Evolutionary conservation across 805 yeast genomes (phyloP), one percentile per base, ranked within the genome.

Genomic region (Kluyveromyces lactis): DNA sequence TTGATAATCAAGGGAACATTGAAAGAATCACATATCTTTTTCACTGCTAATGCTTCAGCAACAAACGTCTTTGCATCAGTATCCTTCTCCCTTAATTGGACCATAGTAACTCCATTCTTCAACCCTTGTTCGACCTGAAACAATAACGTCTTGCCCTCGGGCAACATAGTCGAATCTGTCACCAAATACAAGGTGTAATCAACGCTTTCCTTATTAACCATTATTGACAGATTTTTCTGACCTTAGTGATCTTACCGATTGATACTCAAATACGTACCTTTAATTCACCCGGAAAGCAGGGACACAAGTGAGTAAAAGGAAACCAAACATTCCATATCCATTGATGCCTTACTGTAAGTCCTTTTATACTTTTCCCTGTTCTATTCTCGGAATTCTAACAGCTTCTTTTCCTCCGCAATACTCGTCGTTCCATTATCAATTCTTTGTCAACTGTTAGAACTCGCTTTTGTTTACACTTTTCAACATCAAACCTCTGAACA

Each of bases 31-130:
- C 95, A 85, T 34, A 87, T 47, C 37, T 66, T 63, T 46, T 81
- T 86, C 16, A 87, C 73, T 28, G 62, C 59, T 16, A 50, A 32
- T 1, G 95, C 96, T 32, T 77, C 64, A 30, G 63, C 65, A 17
- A 86, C 67, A 55, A 87, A 86, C 3, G 68, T 79, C 19, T 73
- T 66, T 0, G 96, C 86, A 42, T 75, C 81, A 8, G 77, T 57
- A 1, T 72, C 61, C 57, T 87, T 87, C 54, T 89, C 97, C 37
- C 97, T 73, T 38, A 89, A 64, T 60, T 87, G 97, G 2, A 87
- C 81, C 12, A 86, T 48, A 0, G 95, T 85, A 4, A 75, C 89
- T 2, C 96, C 96, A 39, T 75, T 77, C 4, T 69, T 61, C 26
- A 86, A 64, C 0, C 94, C 76, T 18, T 61, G 67, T 46, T 71